Evolutionary conservation across 2,329 filamentous ascomycete genomes (phyloP).

Genomic region (Fusarium hainanense): DNA sequence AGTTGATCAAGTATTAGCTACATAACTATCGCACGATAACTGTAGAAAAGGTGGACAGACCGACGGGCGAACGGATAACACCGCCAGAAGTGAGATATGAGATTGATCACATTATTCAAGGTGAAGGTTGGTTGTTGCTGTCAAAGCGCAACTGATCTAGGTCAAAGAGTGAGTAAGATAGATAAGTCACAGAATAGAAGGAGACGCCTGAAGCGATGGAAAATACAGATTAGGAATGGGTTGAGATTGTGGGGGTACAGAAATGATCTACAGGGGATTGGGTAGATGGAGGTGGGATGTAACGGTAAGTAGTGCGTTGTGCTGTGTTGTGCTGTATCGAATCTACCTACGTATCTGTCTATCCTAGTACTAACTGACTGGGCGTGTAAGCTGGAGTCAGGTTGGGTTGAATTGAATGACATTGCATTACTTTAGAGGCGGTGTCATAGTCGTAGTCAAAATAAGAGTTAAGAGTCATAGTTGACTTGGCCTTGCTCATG

Average conservation of each 20-base stretch:
- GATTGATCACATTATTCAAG: not conserved
- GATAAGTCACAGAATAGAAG: not conserved
- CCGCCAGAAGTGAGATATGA: not conserved
- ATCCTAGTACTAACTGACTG: not conserved
- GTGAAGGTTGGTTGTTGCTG: not conserved
- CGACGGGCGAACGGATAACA: not conserved
- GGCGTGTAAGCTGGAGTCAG: not conserved
- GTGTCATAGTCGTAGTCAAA: constrained; percentile 1
- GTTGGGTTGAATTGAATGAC: not conserved
- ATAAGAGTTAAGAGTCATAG: not conserved
- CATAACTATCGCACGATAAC: not conserved
- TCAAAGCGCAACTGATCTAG: not conserved
- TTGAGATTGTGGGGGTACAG: not conserved
- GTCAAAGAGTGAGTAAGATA: not conserved
- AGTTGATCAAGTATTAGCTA: not conserved
- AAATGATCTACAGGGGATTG: constrained; percentile 6
- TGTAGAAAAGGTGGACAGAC: not conserved
- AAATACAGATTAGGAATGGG: not conserved
- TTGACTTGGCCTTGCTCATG: not conserved
- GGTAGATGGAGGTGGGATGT: constrained; percentile 1
- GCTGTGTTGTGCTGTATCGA: not conserved
- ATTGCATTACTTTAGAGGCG: not conserved
- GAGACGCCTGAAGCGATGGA: not conserved
- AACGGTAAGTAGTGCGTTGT: not conserved
- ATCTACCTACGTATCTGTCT: not conserved